A percentile compares a stretch with the other conserved stretches of the same genome.
Conservation (phyloP, 352 stramenopile species). For the Phytophthora ramorum region DNA sequence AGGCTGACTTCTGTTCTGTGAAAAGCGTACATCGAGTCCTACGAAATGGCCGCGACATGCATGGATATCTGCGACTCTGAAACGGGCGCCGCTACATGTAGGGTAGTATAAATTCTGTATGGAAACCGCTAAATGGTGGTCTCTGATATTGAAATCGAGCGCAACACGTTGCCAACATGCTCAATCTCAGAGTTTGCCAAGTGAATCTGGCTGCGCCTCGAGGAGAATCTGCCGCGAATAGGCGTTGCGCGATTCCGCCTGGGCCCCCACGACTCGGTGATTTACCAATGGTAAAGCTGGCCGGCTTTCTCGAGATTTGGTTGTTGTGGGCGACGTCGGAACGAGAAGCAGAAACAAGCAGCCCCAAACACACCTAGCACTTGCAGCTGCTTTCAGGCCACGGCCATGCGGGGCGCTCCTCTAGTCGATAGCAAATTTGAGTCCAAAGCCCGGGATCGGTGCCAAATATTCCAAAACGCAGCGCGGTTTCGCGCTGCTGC, state of each 20-base stretch:
- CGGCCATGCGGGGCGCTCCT: background rate
- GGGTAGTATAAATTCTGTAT: conserved; percentile 2
- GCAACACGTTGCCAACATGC: background rate
- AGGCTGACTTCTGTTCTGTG: background rate
- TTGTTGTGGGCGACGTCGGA: conserved; percentile 14
- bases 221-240: conserved; percentile 9
- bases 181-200: background rate
- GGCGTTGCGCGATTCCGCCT: conserved; percentile 18
- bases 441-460: conserved; percentile 15
- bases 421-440: conserved; percentile 11
- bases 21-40: too few relatives aligned
- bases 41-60: background rate
- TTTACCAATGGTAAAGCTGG: background rate
- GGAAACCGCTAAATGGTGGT: conserved; percentile 5
- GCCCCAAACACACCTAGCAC: background rate
- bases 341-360: conserved; percentile 35
- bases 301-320: conserved; percentile 5
- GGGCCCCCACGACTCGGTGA: background rate
- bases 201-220: conserved; percentile 7
- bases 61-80: background rate
- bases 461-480: conserved; percentile 27
- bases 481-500: background rate
- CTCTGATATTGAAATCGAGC: background rate
- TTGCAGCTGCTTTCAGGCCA: conserved; percentile 26
- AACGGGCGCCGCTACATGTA: background rate